These are phyloP conservation scores for Cornus suecica DNA, from an alignment of 148 eudicot species.

Conservation along the genomic window DNA sequence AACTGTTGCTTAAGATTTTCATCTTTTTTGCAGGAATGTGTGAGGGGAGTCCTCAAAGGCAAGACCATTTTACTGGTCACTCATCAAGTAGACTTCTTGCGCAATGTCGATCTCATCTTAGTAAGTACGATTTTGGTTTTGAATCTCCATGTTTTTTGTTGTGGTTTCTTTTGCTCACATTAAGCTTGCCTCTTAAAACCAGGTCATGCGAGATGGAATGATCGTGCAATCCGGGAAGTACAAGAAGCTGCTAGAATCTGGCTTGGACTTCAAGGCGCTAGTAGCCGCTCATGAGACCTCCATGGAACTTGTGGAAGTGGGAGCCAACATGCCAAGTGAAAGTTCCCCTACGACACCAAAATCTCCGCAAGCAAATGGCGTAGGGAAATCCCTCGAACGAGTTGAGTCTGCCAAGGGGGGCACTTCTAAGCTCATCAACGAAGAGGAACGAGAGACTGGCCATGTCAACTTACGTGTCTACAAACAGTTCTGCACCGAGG, in stretches of 20 bases:
- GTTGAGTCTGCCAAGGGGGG: constrained; percentile 40
- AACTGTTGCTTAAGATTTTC: neutral
- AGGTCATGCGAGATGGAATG: constrained; percentile 96
- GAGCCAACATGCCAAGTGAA: constrained; percentile 17
- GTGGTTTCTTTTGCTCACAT: neutral
- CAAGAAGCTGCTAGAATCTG: constrained; percentile 48
- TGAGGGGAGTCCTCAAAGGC: constrained; percentile 71
- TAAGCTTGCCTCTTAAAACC: constrained; percentile 2
- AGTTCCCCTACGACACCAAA: constrained; percentile 33
- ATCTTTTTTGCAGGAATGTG: constrained; percentile 64
- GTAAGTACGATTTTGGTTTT: constrained; percentile 32
- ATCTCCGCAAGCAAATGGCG: constrained; percentile 44
- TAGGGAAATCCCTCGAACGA: constrained; percentile 21
- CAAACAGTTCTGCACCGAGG: constrained; percentile 78
- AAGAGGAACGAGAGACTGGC: constrained; percentile 84
- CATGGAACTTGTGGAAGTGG: constrained; percentile 86
- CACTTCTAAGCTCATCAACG: constrained; percentile 76
- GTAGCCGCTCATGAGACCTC: constrained; percentile 87
- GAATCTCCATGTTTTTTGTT: neutral
- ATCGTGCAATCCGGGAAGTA: constrained; percentile 88
- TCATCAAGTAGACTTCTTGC: constrained; percentile 96
- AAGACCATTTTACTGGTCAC: constrained; percentile 92
- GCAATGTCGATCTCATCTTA: constrained; percentile 79
- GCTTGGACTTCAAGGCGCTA: constrained; percentile 65
- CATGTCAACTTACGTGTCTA: constrained; percentile 66